A percentile compares a stretch with the other conserved stretches of the same genome.
Conservation (phyloP, 805 yeast species). For the Ogataea naganishii region DNA sequence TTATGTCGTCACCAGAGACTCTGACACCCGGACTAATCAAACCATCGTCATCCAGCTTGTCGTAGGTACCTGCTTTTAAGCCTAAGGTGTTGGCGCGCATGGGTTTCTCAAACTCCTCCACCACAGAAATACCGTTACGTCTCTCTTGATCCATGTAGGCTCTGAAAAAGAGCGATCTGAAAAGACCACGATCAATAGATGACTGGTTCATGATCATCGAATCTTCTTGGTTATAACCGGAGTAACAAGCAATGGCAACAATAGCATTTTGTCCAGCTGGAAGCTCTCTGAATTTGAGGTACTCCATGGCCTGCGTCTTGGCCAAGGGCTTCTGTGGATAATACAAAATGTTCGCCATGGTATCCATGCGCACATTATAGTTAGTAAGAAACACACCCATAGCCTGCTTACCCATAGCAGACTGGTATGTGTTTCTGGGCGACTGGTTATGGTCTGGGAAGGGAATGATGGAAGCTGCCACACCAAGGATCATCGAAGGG, state of each 20-base stretch:
- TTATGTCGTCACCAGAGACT: conserved; percentile 97
- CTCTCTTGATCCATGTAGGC: conserved; percentile 98
- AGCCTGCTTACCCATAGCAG: conserved; percentile 99
- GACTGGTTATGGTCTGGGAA: conserved; percentile 99
- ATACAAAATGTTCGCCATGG: conserved; percentile 96
- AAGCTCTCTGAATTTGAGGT: conserved; percentile 90
- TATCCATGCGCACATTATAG: conserved; percentile 95
- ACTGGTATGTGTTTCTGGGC: conserved; percentile 98
- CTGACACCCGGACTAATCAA: conserved; percentile 96
- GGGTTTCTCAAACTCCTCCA: conserved; percentile 97
- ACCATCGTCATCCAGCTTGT: conserved; percentile 97
- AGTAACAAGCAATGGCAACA: conserved; percentile 96
- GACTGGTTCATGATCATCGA: conserved; percentile 99
- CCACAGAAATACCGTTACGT: conserved; percentile 96
- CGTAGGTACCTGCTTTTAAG: conserved; percentile 96
- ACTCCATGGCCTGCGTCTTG: conserved; percentile 97
- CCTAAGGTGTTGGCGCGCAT: conserved; percentile 89
- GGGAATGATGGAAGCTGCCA: conserved; percentile 97
- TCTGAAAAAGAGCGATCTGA: conserved; percentile 91
- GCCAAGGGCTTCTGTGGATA: conserved; percentile 98
- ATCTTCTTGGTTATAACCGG: conserved; percentile 99
- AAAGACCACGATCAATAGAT: conserved; percentile 92
- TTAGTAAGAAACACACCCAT: conserved; percentile 98
- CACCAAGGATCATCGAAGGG: conserved; percentile 98
- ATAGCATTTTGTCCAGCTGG: conserved; percentile 99